Conservation (phyloP, 768 basidiomycete species). For the Phanerochaete sordida region DNA sequence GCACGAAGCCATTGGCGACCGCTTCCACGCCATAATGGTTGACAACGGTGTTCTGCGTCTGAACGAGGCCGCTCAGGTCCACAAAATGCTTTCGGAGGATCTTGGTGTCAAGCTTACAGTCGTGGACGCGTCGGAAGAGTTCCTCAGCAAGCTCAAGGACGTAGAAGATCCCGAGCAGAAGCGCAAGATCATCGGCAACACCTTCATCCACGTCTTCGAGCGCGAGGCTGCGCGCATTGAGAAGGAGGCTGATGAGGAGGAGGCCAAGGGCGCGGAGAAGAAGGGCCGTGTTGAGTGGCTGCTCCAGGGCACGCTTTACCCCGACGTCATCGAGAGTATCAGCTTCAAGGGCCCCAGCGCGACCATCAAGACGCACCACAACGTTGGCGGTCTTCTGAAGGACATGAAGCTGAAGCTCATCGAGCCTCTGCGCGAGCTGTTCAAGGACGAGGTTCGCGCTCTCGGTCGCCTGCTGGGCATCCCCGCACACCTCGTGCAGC, state of each 20-base stretch:
- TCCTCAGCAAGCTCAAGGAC: constrained; percentile 83
- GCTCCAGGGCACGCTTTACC: constrained; percentile 95
- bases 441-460: constrained; percentile 98
- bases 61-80: constrained; percentile 87
- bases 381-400: constrained; percentile 92
- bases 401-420: constrained; percentile 99
- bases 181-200: constrained; percentile 98
- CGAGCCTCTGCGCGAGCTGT: constrained; percentile 94
- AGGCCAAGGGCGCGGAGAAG: constrained; percentile 55
- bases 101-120: constrained; percentile 96
- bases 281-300: constrained; percentile 97
- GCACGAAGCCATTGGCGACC: constrained; percentile 98
- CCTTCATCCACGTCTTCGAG: constrained; percentile 97
- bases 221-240: constrained; percentile 90
- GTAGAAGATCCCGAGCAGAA: constrained; percentile 96
- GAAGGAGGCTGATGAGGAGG: constrained; percentile 73
- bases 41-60: constrained; percentile 96
- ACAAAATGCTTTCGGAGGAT: constrained; percentile 89
- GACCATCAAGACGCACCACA: constrained; percentile 99
- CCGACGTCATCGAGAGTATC: constrained; percentile 98
- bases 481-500: constrained; percentile 88
- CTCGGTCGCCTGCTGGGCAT: constrained; percentile 90
- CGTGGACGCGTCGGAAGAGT: constrained; percentile 91
- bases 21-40: constrained; percentile 99
- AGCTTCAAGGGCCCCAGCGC: constrained; percentile 99